phyloP scores from a whole-genome alignment of 495 filamentous ascomycete species.

The Lepidopterella palustris region DNA sequence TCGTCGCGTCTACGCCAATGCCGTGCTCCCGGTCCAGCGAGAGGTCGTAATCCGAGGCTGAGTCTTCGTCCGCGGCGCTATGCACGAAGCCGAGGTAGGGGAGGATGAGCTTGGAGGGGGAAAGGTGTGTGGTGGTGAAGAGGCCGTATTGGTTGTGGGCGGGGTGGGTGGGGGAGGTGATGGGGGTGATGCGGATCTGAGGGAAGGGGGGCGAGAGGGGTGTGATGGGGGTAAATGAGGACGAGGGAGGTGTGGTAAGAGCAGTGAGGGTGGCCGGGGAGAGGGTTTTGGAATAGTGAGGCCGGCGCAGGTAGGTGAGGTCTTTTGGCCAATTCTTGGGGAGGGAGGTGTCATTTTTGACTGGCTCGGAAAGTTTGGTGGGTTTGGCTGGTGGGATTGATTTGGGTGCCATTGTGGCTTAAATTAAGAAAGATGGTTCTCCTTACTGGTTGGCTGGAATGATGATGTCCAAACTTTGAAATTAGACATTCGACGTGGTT shows the following conservation, averaged over 20 bases:
- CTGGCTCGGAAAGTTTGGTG: no score
- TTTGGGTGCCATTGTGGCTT: no score
- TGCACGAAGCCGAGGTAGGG: slow-evolving; percentile 61
- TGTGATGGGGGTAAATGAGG: neutral
- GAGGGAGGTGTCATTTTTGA: no score
- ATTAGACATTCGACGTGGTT: no score
- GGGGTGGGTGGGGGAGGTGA: slow-evolving; percentile 51
- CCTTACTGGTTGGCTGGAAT: no score
- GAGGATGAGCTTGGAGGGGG: slow-evolving; percentile 52
- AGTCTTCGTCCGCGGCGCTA: slow-evolving; percentile 40
- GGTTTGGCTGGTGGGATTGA: no score
- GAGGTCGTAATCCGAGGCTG: slow-evolving; percentile 60
- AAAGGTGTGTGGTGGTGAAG: slow-evolving; percentile 53
- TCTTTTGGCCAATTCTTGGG: slow-evolving; percentile 54
- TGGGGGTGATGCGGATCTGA: slow-evolving; percentile 48
- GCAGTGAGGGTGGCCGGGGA: slow-evolving; percentile 1
- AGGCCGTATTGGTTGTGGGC: slow-evolving; percentile 59
- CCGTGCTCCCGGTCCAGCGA: slow-evolving; percentile 51
- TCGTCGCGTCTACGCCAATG: slow-evolving; percentile 57
- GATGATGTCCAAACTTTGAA: no score
- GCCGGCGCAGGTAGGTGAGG: slow-evolving; percentile 47
- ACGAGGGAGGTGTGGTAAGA: slow-evolving; percentile 30
- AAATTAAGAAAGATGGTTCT: no score
- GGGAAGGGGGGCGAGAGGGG: slow-evolving; percentile 38
- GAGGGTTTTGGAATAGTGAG: slow-evolving; percentile 45